phyloP scores from a whole-genome alignment of 495 filamentous ascomycete genomes.

The Echria macrotheca region DNA sequence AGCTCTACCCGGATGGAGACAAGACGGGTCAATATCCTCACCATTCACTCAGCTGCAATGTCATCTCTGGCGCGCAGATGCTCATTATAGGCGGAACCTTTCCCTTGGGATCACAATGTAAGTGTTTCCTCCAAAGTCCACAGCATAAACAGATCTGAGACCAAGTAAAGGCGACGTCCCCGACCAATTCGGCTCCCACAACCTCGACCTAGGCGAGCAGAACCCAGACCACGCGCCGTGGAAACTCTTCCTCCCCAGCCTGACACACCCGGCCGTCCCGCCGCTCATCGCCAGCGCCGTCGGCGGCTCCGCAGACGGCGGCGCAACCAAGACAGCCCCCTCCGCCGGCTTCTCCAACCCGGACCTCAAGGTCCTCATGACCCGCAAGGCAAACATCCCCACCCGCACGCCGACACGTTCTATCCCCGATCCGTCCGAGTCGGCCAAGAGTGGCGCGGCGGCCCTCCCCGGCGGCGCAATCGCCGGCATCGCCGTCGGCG shows the following conservation, averaged over 20 bases:
- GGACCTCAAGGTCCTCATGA: constrained; percentile 26
- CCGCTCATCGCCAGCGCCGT: constrained; percentile 51
- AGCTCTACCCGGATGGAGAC: constrained; percentile 32
- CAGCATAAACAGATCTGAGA: too few relatives aligned
- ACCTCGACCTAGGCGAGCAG: constrained; percentile 50
- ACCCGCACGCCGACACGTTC: constrained; percentile 20
- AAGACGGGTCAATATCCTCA: constrained; percentile 33
- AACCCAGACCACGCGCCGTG: constrained; percentile 26
- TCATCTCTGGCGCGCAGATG: constrained; percentile 52
- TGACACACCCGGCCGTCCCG: constrained; percentile 56
- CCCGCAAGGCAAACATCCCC: constrained; percentile 23
- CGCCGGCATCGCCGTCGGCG: constrained; percentile 24
- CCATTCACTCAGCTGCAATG: constrained; percentile 46
- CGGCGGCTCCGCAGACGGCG: constrained; percentile 55
- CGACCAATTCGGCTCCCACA: constrained; percentile 53
- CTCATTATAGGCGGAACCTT: constrained; percentile 66
- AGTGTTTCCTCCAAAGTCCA: too few relatives aligned
- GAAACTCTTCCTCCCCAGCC: constrained; percentile 24
- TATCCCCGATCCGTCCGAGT: constrained; percentile 7
- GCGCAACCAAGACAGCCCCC: constrained; percentile 62
- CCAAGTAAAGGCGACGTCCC: constrained; percentile 60
- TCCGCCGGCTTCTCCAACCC: constrained; percentile 30
- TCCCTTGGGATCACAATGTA: constrained; percentile 56
- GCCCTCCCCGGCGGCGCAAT: constrained; percentile 24
- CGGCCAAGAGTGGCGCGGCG: background rate